Percentiles rank a stretch among this genome's conserved stretches.
Conservation (phyloP, 169 alveolate genomes). For the Plasmodium cynomolgi region DNA sequence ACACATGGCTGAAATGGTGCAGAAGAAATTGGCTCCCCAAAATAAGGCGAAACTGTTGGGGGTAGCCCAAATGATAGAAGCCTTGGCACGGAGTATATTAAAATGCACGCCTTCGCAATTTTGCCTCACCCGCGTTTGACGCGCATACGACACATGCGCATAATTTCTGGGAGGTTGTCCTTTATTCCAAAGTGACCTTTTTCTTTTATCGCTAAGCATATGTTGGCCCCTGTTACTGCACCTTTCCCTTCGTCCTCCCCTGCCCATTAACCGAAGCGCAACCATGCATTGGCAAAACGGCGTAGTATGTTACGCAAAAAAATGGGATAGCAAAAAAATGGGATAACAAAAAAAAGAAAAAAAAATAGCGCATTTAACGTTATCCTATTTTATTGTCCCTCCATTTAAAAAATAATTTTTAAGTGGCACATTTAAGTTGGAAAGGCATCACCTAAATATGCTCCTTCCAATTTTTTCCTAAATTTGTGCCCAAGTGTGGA, state of each 20-base stretch:
- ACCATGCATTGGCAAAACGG: background rate
- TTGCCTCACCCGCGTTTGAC: background rate
- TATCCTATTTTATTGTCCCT: background rate
- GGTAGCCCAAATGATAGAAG: background rate
- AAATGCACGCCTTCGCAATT: background rate
- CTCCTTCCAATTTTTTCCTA: background rate
- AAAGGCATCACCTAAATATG: background rate
- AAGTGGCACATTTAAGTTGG: background rate
- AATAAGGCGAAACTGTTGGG: background rate
- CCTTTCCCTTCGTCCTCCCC: background rate
- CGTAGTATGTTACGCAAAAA: background rate
- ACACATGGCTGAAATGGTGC: background rate
- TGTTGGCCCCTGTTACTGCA: background rate
- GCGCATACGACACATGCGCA: background rate
- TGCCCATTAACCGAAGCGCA: background rate
- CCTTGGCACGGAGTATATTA: background rate
- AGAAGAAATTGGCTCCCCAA: background rate
- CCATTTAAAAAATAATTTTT: background rate
- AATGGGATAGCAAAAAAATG: background rate
- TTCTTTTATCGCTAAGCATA: background rate
- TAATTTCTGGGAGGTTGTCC: background rate
- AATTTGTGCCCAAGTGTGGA: background rate
- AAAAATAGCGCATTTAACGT: background rate
- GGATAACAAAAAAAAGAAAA: too few relatives aligned
- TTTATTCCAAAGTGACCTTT: background rate